phyloP scores from a whole-genome alignment of 306 rosid species.

The Vicia sativa region DNA sequence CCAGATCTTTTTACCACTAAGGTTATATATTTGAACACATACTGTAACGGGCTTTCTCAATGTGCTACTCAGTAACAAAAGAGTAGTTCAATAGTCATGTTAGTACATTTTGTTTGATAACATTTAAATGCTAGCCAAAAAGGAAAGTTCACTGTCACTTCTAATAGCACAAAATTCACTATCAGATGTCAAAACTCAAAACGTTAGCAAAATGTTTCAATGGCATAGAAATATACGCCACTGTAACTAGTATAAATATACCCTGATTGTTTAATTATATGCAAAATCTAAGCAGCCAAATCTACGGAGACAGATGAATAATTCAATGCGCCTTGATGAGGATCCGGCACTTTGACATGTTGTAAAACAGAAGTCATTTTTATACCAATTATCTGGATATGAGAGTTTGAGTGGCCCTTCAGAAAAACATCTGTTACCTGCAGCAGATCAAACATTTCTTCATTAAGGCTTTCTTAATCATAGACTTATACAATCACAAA shows the following conservation, averaged over 20 bases:
- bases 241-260: neutral
- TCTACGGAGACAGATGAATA: constrained; percentile 40
- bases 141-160: neutral
- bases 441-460: constrained; percentile 10
- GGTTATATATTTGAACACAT: neutral
- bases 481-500: neutral
- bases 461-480: neutral
- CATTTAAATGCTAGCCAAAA: neutral
- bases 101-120: neutral
- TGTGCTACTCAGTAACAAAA: neutral
- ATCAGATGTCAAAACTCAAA: constrained; percentile 6
- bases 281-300: constrained; percentile 5
- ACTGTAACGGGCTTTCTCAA: neutral
- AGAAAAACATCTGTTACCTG: constrained; percentile 77
- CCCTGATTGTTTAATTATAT: constrained; percentile 13
- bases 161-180: neutral
- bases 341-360: constrained; percentile 45
- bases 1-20: no score
- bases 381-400: constrained; percentile 67
- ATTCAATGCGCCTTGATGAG: constrained; percentile 44
- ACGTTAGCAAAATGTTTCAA: neutral
- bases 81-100: neutral
- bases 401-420: constrained; percentile 72
- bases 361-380: constrained; percentile 57
- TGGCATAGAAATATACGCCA: constrained; percentile 20